Evolutionary conservation across 2,329 filamentous ascomycete genomes (phyloP), one percentile per base, ranked within the genome.

Genomic region (Talaromyces atroroseus): DNA sequence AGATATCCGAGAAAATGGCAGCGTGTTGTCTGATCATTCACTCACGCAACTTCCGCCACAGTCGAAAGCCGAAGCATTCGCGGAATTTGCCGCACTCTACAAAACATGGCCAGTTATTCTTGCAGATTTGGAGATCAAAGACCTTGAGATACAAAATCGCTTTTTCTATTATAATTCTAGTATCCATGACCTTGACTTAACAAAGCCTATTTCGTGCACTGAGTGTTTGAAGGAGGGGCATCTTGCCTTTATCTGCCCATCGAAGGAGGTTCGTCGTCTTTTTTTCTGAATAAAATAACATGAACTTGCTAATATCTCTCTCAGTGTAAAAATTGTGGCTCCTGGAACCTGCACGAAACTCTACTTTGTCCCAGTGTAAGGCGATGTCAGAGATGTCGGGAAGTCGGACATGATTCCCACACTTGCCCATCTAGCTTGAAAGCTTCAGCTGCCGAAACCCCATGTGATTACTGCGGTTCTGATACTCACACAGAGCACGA

Each of bases 381-480:
- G 58, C 65, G 74, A 60, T 78, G 75, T 61, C 65, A 71, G 49
- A 84, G 82, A 65, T 90, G 87, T 68, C 79, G 76, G 49, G 81
- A 86, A 67, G 74, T 80, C 45, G 87, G 86, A 10, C 87, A 90
- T 64, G 62, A 64, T 51, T 69, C 71, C 18, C 62, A 68, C 1
- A 62, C 71, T 7, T 90, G 87, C 65, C 63, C 69, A 1, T 82
- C 86, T 60, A 82, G 83, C 59, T 75, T 88, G 16, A 78, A 78
- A 59, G 76, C 77, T 16, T 82, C 85, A 55, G 76, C 77, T 24
- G 56, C 61, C n/a, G 71, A 75, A 21, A 72, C 80, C 48, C 77
- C 79, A 2, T 90, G 87, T 66, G 81, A 82, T 11, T 74, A 84
- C 34, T 90, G 87, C 68, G 73, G 73, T 40, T 78, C 78, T 6